Evolutionary conservation across 2,329 filamentous ascomycete species (phyloP).

Genomic region (Paecilomyces sp.): DNA sequence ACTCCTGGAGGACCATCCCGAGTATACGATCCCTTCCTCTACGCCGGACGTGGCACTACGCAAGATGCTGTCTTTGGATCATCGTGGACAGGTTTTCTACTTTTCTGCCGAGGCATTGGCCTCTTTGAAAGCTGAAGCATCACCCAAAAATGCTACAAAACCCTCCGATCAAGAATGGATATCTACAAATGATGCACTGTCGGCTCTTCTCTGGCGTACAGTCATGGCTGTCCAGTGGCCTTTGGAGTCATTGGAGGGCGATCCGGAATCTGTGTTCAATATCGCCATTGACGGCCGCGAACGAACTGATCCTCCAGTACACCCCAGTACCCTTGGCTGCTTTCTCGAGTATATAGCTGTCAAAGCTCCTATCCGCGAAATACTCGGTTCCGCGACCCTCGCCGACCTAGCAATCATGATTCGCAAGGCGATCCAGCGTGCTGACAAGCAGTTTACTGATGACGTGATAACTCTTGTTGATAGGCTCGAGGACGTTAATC

Average conservation of each 20-base stretch:
- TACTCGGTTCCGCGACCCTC: slow-evolving; percentile 20
- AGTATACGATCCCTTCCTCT: slow-evolving; percentile 23
- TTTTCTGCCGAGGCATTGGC: slow-evolving; percentile 21
- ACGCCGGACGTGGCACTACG: slow-evolving; percentile 21
- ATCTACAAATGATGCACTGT: slow-evolving; percentile 29
- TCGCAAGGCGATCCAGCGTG: slow-evolving; percentile 23
- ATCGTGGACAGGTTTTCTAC: slow-evolving; percentile 26
- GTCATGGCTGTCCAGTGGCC: slow-evolving; percentile 20
- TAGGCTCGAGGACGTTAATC: slow-evolving; percentile 22
- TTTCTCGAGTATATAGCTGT: slow-evolving; percentile 32
- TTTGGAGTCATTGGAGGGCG: slow-evolving; percentile 21
- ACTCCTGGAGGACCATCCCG: slow-evolving; percentile 21
- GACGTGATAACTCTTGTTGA: slow-evolving; percentile 24
- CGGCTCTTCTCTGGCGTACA: slow-evolving; percentile 31
- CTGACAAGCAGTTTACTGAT: slow-evolving; percentile 22
- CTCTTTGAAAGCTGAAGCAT: slow-evolving; percentile 23
- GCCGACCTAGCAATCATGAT: slow-evolving; percentile 28
- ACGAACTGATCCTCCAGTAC: slow-evolving; percentile 27
- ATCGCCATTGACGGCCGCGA: slow-evolving; percentile 32
- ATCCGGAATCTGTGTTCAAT: slow-evolving; percentile 28
- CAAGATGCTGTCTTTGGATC: slow-evolving; percentile 23
- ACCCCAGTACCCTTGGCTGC: slow-evolving; percentile 31
- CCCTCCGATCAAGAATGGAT: slow-evolving; percentile 17
- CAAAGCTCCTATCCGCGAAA: slow-evolving; percentile 13
- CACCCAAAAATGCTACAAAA: slow-evolving; percentile 19